These are phyloP conservation scores for Stachybotrys chartarum DNA, from an alignment of 2,329 filamentous ascomycete genomes.

Conservation along the genomic window DNA sequence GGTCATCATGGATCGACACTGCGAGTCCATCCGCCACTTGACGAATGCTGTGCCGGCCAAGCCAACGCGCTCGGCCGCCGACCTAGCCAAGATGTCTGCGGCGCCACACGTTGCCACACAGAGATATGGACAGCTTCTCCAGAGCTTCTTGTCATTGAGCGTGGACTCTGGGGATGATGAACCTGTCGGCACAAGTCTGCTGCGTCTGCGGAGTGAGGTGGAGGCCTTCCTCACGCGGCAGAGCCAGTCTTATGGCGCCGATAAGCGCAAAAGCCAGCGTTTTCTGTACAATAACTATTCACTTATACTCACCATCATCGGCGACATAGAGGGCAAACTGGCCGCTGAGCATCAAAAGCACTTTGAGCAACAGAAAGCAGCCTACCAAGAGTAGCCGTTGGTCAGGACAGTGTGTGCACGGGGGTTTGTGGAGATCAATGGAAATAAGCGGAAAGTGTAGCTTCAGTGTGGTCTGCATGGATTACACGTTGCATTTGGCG, in stretches of 20 bases:
- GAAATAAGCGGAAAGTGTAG: neutral
- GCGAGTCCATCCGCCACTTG: constrained; percentile 69
- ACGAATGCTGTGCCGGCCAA: constrained; percentile 45
- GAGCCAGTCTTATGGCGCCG: constrained; percentile 64
- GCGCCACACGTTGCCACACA: constrained; percentile 91
- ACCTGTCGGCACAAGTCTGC: constrained; percentile 75
- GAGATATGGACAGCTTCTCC: constrained; percentile 87
- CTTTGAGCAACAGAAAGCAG: constrained; percentile 60
- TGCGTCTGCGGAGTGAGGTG: constrained; percentile 70
- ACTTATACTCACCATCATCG: constrained; percentile 85
- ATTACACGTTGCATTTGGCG: neutral
- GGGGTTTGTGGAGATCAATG: neutral
- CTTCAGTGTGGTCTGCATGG: neutral
- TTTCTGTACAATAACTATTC: constrained; percentile 97
- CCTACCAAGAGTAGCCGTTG: constrained; percentile 38
- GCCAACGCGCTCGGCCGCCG: constrained; percentile 33
- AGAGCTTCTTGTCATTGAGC: constrained; percentile 76
- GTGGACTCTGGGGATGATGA: constrained; percentile 92
- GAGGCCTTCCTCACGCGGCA: constrained; percentile 76
- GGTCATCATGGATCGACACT: constrained; percentile 86
- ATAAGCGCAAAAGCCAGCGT: constrained; percentile 72
- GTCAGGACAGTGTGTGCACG: neutral
- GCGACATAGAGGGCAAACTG: constrained; percentile 66
- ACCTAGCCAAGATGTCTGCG: constrained; percentile 57
- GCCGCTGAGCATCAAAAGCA: constrained; percentile 67